phyloP scores from a whole-genome alignment of 164 flowering plant species.

The Chimonanthus praecox region DNA sequence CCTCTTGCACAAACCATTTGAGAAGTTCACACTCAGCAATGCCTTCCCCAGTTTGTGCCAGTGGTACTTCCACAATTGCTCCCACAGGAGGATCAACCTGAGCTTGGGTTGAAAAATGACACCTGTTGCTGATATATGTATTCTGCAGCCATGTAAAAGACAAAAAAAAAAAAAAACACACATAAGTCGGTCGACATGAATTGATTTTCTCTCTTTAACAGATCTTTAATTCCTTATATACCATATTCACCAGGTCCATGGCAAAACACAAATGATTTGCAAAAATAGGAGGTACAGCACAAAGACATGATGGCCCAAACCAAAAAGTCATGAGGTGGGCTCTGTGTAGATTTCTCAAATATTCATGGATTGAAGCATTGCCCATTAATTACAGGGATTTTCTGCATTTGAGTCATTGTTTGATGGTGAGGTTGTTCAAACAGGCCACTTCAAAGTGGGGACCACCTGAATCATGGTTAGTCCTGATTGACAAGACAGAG shows the following conservation, averaged over 20 bases:
- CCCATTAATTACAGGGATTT: neutral
- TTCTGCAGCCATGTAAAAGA: conserved; percentile 28
- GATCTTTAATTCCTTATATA: neutral
- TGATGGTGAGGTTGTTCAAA: neutral
- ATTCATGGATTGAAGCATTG: neutral
- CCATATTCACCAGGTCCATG: neutral
- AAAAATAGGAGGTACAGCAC: neutral
- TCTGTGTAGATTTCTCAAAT: neutral
- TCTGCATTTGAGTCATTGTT: neutral
- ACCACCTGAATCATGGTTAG: neutral
- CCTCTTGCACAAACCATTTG: conserved; percentile 93
- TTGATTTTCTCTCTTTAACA: neutral
- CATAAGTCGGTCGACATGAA: conserved; percentile 3
- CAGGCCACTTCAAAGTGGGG: neutral
- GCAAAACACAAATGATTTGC: neutral
- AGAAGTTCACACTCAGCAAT: conserved; percentile 99
- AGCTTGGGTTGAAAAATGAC: conserved; percentile 50
- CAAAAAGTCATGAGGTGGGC: neutral
- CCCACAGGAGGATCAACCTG: conserved; percentile 29
- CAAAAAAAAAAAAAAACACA: neutral
- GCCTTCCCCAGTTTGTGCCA: conserved; percentile 99
- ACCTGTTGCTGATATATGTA: conserved; percentile 16
- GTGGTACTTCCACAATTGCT: conserved; percentile 63
- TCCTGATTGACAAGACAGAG: too few species aligned
- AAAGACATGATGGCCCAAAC: neutral